Evolutionary conservation across 805 yeast species (phyloP), one percentile per base, ranked within the genome.

Genomic region (Cephaloascus albidus): DNA sequence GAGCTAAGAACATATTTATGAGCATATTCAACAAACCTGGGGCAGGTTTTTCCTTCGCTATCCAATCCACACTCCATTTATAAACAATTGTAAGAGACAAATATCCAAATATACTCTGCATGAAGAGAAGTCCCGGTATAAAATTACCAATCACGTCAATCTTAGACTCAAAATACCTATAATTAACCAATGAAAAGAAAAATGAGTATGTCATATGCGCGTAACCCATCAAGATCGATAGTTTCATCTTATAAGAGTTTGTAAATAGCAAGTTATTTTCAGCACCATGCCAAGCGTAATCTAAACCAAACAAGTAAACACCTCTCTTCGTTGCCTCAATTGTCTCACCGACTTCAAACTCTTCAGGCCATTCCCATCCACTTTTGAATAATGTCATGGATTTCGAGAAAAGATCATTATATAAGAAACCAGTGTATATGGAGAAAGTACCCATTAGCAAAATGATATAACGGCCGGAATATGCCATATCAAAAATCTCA

Each of bases 401-500:
- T 58, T 78, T 79, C 37, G 97, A 89, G 57, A 93, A 93, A 17
- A 90, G 54, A 74, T 93, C 99, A 60, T 93, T 93, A 71, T 93
- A 93, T 48, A 93, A 61, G 46, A 90, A 60, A 4, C 99, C 99
- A 1, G 97, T 93, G 64, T 87, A 90, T 76, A 93, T 85, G 38
- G 98, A 89, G 57, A 93, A 93, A 3, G 74, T 51, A 19, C 99
- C 99, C 99, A 93, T 93, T 44, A 93, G 63, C 44, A 88, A 66
- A 38, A 93, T 64, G 41, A 93, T 87, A 60, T 93, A 93, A 53
- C 99, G 78, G 35, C 99, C 99, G 16, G 80, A 65, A 58, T 71
- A 93, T 0, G 96, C 97, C 97, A 93, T 93, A 54, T 88, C 97
- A 53, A 88, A 86, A 38, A 94, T 87, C 57, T 93, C 98, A 55